Base-by-base conservation (phyloP, 202 grass and related monocot species). In the Carex arenaria region DNA sequence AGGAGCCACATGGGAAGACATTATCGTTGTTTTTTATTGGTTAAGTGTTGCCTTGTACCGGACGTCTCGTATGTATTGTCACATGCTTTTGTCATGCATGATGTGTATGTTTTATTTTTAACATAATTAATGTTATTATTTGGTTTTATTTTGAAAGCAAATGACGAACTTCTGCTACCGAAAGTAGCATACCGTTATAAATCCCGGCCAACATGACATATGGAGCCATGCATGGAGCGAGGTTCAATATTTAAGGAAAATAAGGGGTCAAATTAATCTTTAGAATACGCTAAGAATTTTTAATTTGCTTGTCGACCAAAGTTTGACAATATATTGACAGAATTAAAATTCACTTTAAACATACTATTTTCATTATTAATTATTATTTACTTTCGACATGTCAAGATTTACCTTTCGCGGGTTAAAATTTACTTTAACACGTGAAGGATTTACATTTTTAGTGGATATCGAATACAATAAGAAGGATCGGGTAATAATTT, bases 1-100 rank as follows among this genome's bases (percentile, higher is more conserved):
- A 45, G 67, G 18, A 70, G 17, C 14, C 76, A 60, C 70, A 17
- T 54, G 71, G 70, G 36, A 74, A 74, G 14, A 81, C 42, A 81
- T 66, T 32, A 36, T 17, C 32, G 19, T 42, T 47, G n/a, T 22
- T 62, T 36, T 61, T 43, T 31, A 80, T 80, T 80, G 34, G 18
- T 11, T 59, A 40, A 55, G 49, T 78, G 38, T 13, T 67, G 64
- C 70, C 6, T 78, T 78, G 52, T 78, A 49, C 8, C 0, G 34
- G n/a, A 9, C 51, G 22, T 14, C 40, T 74, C 74, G 61, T 53
- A 61, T 32, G 61, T 53, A 79, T 32, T 79, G 52, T 34, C n/a
- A 57, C 51, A 34, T 79, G 55, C 30, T 60, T 32, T 23, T 32
- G 49, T 57, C 74, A 79, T 54, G 74, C 52, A 76, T 76, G 17